phyloP scores from a whole-genome alignment of 257 asterid species.

The Jasminum sambac region DNA sequence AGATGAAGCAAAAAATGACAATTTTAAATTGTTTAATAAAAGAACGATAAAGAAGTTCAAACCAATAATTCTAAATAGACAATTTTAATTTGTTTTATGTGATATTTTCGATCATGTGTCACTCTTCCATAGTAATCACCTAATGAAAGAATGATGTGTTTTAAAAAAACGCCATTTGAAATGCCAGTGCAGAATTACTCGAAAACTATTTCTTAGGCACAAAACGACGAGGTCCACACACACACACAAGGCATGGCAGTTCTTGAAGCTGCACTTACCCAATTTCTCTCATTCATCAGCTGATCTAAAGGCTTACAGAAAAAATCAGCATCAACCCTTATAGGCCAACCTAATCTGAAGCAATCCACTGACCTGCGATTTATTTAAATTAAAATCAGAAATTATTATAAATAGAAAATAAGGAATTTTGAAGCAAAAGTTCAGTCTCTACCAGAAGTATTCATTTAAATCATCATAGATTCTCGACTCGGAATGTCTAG shows the following conservation, averaged over 20 bases:
- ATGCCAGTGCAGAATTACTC: not conserved
- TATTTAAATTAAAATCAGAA: not conserved
- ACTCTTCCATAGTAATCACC: no score
- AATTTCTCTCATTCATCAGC: conserved; percentile 35
- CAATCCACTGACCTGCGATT: conserved; percentile 58
- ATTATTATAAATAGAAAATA: not conserved
- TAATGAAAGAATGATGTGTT: no score
- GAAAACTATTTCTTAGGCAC: not conserved
- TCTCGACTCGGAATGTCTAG: conserved; percentile 98
- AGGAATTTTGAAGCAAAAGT: not conserved
- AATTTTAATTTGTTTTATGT: no score
- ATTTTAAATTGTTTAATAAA: no score
- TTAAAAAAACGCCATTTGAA: no score
- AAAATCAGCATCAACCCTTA: conserved; percentile 68
- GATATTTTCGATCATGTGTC: no score
- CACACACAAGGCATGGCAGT: not conserved
- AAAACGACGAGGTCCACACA: not conserved
- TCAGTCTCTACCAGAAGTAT: conserved; percentile 72
- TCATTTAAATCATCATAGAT: conserved; percentile 96
- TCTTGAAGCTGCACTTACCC: conserved; percentile 27
- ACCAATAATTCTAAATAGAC: no score
- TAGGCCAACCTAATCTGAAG: conserved; percentile 77
- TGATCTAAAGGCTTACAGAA: conserved; percentile 38
- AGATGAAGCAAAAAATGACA: no score
- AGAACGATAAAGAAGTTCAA: no score